A percentile compares a stretch with the other conserved stretches of the same genome.
phyloP scores from a whole-genome alignment of 768 basidiomycete genomes.

The Dioszegia hungarica region DNA sequence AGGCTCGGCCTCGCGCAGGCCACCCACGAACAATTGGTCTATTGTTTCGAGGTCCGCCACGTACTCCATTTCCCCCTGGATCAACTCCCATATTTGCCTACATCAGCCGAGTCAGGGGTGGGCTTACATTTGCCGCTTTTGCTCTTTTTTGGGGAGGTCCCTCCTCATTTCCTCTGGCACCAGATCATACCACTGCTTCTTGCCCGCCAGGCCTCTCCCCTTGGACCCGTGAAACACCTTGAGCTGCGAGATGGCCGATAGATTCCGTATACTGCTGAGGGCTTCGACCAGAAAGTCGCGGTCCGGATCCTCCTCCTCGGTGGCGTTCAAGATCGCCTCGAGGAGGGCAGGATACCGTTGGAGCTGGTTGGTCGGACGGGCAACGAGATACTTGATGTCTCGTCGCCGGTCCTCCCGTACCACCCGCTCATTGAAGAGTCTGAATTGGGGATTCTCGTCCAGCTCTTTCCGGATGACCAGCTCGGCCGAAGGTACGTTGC shows the following conservation, averaged over 20 bases:
- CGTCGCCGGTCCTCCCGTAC: constrained; percentile 58
- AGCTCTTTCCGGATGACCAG: constrained; percentile 80
- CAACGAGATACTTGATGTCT: constrained; percentile 74
- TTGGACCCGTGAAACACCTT: constrained; percentile 86
- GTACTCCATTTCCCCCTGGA: constrained; percentile 93
- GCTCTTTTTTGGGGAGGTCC: constrained; percentile 64
- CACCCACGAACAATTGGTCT: constrained; percentile 68
- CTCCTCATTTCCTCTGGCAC: constrained; percentile 65
- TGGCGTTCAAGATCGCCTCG: constrained; percentile 80
- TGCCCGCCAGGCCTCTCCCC: constrained; percentile 70
- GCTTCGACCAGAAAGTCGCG: constrained; percentile 77
- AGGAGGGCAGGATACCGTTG: constrained; percentile 79
- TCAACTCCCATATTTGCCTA: constrained; percentile 88
- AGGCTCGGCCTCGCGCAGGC: constrained; percentile 47
- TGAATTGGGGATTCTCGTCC: constrained; percentile 72
- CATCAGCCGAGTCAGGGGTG: neutral
- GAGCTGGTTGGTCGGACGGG: constrained; percentile 72
- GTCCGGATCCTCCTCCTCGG: constrained; percentile 73
- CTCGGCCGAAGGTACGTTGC: constrained; percentile 74
- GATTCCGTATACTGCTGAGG: constrained; percentile 71
- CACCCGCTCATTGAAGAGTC: constrained; percentile 66
- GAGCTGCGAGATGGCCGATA: constrained; percentile 75
- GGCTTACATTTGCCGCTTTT: constrained; percentile 76
- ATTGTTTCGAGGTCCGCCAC: constrained; percentile 87
- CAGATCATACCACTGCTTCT: constrained; percentile 87